phyloP scores from a whole-genome alignment of 257 asterid genomes.

The Ophiorrhiza pumila region DNA sequence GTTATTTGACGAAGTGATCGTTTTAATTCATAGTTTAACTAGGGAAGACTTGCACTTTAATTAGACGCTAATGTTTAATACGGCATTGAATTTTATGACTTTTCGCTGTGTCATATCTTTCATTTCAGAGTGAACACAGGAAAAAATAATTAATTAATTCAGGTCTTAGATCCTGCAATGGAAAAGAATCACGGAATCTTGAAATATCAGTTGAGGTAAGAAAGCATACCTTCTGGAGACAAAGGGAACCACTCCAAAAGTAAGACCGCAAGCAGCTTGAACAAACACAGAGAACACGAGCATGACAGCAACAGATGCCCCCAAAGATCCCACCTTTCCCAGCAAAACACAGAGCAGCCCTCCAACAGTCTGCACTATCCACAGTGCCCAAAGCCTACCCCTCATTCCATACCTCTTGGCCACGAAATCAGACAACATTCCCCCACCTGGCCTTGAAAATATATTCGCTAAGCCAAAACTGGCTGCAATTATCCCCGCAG shows the following conservation, averaged over 20 bases:
- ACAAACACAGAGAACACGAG: slow-evolving; percentile 68
- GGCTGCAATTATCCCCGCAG: slow-evolving; percentile 76
- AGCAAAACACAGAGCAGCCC: slow-evolving; percentile 64
- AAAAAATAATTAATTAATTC: neutral
- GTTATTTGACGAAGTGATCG: neutral
- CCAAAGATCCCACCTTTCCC: slow-evolving; percentile 57
- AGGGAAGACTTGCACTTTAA: neutral
- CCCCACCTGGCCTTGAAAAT: slow-evolving; percentile 83
- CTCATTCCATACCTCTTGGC: slow-evolving; percentile 72
- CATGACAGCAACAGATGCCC: slow-evolving; percentile 53
- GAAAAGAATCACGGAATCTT: neutral
- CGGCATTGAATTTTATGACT: neutral
- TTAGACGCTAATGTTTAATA: neutral
- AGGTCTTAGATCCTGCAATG: neutral
- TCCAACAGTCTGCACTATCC: slow-evolving; percentile 65
- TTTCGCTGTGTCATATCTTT: neutral
- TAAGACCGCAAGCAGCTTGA: slow-evolving; percentile 95
- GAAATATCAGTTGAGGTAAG: neutral
- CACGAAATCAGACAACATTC: slow-evolving; percentile 57
- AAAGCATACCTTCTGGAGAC: slow-evolving; percentile 67
- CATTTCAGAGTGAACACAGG: neutral
- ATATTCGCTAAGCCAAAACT: slow-evolving; percentile 77
- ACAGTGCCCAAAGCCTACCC: slow-evolving; percentile 75
- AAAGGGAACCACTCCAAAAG: slow-evolving; percentile 82
- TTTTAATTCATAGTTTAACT: neutral